These are phyloP conservation scores for Epichloe typhina DNA, from an alignment of 2,329 filamentous ascomycete genomes.

Conservation along the genomic window DNA sequence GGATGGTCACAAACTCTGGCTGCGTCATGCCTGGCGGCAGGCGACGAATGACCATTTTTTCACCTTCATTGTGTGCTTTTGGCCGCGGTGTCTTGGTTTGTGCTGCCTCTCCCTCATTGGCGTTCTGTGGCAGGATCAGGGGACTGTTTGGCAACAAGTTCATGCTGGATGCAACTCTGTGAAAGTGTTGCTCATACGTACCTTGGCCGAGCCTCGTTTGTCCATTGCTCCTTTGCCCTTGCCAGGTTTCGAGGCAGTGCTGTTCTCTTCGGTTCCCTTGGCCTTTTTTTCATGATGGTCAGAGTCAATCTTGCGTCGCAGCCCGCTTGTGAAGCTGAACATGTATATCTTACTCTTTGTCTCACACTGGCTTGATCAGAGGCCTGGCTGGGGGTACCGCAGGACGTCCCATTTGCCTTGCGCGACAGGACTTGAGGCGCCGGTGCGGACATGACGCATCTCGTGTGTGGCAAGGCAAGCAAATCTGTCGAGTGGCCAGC, in stretches of 20 bases:
- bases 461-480: not conserved
- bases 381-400: constrained; percentile 11
- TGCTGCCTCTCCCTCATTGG: constrained; percentile 15
- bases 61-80: constrained; percentile 33
- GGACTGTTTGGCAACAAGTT: not conserved
- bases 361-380: constrained; percentile 14
- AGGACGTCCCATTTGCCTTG: constrained; percentile 20
- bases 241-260: constrained; percentile 11
- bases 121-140: constrained; percentile 2
- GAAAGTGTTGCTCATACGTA: constrained; percentile 6
- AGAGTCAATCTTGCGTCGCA: not conserved
- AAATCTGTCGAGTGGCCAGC: not conserved
- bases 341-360: constrained; percentile 3
- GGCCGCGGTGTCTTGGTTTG: constrained; percentile 16
- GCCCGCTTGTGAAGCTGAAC: not conserved
- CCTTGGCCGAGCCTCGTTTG: constrained; percentile 17
- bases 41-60: constrained; percentile 76
- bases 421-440: constrained; percentile 23
- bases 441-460: constrained; percentile 24
- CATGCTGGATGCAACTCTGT: not conserved
- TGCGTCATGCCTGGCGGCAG: constrained; percentile 77
- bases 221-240: constrained; percentile 14
- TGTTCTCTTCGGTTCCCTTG: constrained; percentile 12
- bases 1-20: constrained; percentile 55
- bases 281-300: constrained; percentile 7